These are phyloP conservation scores for Teratosphaeria viscida DNA, from an alignment of 2,329 filamentous ascomycete species.

Conservation along the genomic window DNA sequence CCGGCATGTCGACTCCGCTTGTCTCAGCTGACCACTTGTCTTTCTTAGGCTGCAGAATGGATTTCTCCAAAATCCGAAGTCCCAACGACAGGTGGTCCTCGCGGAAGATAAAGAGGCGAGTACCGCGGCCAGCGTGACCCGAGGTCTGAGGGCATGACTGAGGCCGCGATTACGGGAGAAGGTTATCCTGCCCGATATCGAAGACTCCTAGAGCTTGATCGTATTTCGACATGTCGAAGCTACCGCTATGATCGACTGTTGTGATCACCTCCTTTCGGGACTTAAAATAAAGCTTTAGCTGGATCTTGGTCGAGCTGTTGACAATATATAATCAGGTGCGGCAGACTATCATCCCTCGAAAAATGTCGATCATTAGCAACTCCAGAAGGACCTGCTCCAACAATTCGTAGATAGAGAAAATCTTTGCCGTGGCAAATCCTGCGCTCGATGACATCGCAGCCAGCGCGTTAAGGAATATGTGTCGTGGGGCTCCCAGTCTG, in stretches of 20 bases:
- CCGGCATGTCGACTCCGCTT: no score
- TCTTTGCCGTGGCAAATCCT: not conserved
- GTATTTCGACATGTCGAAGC: not conserved
- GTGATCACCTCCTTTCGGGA: not conserved
- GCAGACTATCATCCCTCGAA: not conserved
- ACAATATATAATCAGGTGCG: not conserved
- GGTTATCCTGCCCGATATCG: not conserved
- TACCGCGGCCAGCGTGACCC: no score
- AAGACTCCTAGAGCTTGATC: not conserved
- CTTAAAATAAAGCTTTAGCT: not conserved
- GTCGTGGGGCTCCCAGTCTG: no score
- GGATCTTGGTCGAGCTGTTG: not conserved
- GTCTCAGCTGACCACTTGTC: no score
- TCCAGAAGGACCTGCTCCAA: conserved; percentile 1
- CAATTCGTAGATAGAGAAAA: not conserved
- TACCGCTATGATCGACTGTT: not conserved
- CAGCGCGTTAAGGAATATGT: not conserved
- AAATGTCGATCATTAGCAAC: not conserved
- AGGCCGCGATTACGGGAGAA: no score
- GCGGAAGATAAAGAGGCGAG: no score
- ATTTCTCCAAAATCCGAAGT: no score
- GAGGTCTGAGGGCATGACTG: no score
- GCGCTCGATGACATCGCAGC: not conserved
- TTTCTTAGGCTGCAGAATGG: no score
- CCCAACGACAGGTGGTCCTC: no score